A percentile compares a stretch with the other conserved stretches of the same genome.
Conservation (phyloP, 116 monocot genomes). For the Papilionanthe hybrid region DNA sequence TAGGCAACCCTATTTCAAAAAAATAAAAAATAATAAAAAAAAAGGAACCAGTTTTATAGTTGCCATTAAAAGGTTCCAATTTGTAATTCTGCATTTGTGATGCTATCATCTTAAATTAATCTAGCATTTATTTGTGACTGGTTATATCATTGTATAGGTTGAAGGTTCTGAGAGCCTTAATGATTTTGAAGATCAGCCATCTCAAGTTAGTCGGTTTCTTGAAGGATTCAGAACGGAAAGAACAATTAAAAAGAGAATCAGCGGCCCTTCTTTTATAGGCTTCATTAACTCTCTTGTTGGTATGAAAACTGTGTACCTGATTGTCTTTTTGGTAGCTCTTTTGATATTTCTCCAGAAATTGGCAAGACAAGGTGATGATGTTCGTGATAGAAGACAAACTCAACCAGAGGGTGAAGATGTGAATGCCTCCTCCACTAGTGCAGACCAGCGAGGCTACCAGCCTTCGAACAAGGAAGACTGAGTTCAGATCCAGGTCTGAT, state of each 20-base stretch:
- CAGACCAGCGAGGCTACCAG: constrained; percentile 30
- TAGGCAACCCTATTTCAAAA: too few species aligned
- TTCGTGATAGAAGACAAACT: constrained; percentile 10
- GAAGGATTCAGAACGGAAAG: constrained; percentile 79
- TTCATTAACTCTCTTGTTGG: constrained; percentile 53
- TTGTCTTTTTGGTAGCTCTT: constrained; percentile 50
- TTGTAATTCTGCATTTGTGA: background rate
- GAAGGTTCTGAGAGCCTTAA: constrained; percentile 59
- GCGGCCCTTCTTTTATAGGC: constrained; percentile 47
- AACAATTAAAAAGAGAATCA: constrained; percentile 41
- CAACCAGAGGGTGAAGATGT: constrained; percentile 13
- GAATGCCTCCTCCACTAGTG: constrained; percentile 8
- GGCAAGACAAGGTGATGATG: constrained; percentile 19
- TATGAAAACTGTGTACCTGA: constrained; percentile 51
- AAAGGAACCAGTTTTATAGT: background rate
- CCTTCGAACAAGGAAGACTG: constrained; percentile 61
- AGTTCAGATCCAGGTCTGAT: background rate
- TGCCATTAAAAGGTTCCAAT: background rate
- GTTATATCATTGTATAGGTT: constrained; percentile 37
- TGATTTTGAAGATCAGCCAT: constrained; percentile 40
- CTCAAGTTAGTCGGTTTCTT: constrained; percentile 71
- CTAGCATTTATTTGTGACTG: background rate
- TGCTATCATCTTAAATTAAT: background rate
- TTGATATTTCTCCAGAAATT: constrained; percentile 42
- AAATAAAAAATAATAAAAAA: too few species aligned